These are phyloP conservation scores for Tetrapyrgos nigripes DNA, from an alignment of 1,284 basidiomycete genomes.

Conservation along the genomic window DNA sequence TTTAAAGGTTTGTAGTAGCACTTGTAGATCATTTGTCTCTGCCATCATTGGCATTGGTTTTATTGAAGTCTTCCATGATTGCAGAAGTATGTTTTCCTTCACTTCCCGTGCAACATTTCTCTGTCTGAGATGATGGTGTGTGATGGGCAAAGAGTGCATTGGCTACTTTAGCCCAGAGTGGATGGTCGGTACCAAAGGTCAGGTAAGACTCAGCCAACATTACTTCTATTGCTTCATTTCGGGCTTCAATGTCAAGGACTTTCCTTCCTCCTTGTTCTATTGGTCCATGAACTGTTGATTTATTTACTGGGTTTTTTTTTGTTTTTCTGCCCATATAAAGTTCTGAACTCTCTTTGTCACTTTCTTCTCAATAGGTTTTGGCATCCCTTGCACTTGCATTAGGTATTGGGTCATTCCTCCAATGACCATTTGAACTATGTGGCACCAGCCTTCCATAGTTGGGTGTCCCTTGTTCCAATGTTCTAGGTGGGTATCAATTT, in stretches of 20 bases:
- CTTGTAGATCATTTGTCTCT: constrained; percentile 2
- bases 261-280: no score
- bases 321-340: constrained; percentile 21
- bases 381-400: constrained; percentile 21
- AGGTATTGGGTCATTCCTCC: constrained; percentile 21
- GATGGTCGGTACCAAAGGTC: neutral
- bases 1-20: constrained; percentile 14
- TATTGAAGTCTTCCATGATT: no score
- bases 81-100: constrained; percentile 16
- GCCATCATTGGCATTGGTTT: constrained; percentile 8
- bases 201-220: no score
- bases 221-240: no score
- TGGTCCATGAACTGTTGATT: neutral
- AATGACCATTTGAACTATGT: no score
- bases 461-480: constrained; percentile 16
- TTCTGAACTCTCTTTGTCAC: neutral
- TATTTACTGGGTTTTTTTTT: constrained; percentile 2
- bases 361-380: constrained; percentile 8
- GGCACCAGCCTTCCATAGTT: constrained; percentile 16
- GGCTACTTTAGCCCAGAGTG: constrained; percentile 13
- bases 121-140: neutral
- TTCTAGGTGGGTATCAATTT: constrained; percentile 19
- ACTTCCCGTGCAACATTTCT: neutral
- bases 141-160: constrained; percentile 5
- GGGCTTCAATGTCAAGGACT: no score